Percentiles rank a stretch among this genome's conserved stretches.
Conservation (phyloP, 164 flowering plant species). For the Berberis vulgaris region DNA sequence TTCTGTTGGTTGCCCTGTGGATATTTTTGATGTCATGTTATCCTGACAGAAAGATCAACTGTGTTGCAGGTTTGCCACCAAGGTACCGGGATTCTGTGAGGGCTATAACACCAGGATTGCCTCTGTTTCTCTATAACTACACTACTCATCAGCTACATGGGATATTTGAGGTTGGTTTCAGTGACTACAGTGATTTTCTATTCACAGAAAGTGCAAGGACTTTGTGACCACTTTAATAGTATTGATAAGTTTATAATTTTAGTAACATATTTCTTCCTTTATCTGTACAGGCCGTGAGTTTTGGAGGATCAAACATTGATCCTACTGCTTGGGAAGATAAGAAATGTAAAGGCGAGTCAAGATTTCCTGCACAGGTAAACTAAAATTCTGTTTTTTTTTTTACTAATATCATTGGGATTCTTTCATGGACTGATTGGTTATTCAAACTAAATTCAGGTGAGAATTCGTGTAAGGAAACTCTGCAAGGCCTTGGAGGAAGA, state of each 20-base stretch:
- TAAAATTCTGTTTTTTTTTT: neutral
- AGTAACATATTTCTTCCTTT: too few species aligned
- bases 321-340: constrained; percentile 91
- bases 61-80: constrained; percentile 70
- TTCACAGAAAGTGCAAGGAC: neutral
- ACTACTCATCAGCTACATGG: constrained; percentile 96
- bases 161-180: constrained; percentile 60
- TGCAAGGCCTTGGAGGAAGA: constrained; percentile 16
- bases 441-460: neutral
- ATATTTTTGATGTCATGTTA: neutral
- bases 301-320: constrained; percentile 84
- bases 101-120: constrained; percentile 84
- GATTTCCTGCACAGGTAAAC: constrained; percentile 87
- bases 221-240: neutral
- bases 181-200: too few species aligned
- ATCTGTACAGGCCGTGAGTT: constrained; percentile 53
- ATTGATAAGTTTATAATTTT: too few species aligned
- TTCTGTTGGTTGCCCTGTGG: too few species aligned
- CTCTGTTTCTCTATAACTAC: constrained; percentile 66
- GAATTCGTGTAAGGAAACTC: constrained; percentile 9
- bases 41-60: neutral
- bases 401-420: neutral
- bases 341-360: constrained; percentile 77
- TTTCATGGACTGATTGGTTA: neutral
- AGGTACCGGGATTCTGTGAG: constrained; percentile 87